Evolutionary conservation across 306 rosid species (phyloP).

Genomic region (Fragaria ananassa): DNA sequence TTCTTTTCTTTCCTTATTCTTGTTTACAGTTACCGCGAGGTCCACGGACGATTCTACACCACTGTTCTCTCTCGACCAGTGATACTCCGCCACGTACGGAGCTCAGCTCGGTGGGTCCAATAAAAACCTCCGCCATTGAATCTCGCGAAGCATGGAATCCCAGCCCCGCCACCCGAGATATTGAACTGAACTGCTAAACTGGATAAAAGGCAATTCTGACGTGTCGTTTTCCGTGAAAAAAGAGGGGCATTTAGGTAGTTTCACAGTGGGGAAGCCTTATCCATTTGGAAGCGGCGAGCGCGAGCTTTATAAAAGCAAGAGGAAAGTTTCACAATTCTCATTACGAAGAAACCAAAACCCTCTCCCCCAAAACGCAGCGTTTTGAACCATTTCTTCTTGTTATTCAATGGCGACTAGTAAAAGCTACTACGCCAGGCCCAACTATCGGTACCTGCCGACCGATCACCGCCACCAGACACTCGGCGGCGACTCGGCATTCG

Average conservation of each 20-base stretch:
- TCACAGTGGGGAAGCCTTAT: constrained; percentile 36
- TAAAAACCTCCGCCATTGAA: neutral
- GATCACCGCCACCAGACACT: constrained; percentile 31
- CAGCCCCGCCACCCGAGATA: constrained; percentile 12
- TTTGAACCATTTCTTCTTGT: neutral
- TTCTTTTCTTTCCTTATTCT: neutral
- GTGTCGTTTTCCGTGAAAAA: constrained; percentile 22
- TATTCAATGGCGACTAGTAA: constrained; percentile 58
- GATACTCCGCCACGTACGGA: neutral
- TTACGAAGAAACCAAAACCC: constrained; percentile 4
- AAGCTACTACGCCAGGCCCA: constrained; percentile 38
- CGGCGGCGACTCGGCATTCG: constrained; percentile 52
- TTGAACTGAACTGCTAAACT: neutral
- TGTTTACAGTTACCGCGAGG: neutral
- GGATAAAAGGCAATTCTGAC: constrained; percentile 17
- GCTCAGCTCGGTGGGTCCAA: neutral
- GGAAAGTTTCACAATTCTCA: neutral
- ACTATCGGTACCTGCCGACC: constrained; percentile 50
- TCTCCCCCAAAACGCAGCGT: neutral
- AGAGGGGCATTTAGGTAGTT: constrained; percentile 29
- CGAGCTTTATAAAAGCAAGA: constrained; percentile 50
- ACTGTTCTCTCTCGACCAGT: neutral
- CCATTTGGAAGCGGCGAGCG: constrained; percentile 38
- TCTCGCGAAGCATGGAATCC: neutral
- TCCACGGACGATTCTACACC: neutral